These are phyloP conservation scores for Raffaelea albimanens DNA, from an alignment of 2,329 filamentous ascomycete species.

Conservation along the genomic window DNA sequence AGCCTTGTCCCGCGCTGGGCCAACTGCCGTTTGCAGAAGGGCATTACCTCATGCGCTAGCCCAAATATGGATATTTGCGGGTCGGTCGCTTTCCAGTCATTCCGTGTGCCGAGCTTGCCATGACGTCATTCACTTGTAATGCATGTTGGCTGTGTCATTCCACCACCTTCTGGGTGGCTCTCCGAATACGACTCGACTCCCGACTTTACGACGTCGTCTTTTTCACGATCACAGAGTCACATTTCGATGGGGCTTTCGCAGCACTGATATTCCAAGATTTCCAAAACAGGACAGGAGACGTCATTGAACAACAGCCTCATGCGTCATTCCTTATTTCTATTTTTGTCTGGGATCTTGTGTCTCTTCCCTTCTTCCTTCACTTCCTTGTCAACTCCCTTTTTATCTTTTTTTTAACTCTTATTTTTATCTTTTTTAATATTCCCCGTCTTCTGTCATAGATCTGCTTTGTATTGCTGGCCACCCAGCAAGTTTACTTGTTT, in stretches of 20 bases:
- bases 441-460: neutral
- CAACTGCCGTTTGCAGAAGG: neutral
- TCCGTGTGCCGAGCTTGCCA: neutral
- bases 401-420: neutral
- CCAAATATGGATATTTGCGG: neutral
- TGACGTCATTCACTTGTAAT: slow-evolving; percentile 4
- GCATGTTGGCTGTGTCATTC: neutral
- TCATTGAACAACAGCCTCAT: no score
- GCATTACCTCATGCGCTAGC: no score
- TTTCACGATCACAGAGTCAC: no score
- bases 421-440: neutral
- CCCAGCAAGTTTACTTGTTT: neutral
- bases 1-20: neutral
- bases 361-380: neutral
- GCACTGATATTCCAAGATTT: no score
- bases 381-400: neutral
- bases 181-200: neutral
- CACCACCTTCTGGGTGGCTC: neutral
- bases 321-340: no score
- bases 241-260: no score
- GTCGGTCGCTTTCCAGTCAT: neutral
- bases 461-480: neutral
- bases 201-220: neutral
- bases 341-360: neutral
- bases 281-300: no score